Base-by-base conservation (phyloP, 176 grass and related monocot genomes). In the Eleusine indica region DNA sequence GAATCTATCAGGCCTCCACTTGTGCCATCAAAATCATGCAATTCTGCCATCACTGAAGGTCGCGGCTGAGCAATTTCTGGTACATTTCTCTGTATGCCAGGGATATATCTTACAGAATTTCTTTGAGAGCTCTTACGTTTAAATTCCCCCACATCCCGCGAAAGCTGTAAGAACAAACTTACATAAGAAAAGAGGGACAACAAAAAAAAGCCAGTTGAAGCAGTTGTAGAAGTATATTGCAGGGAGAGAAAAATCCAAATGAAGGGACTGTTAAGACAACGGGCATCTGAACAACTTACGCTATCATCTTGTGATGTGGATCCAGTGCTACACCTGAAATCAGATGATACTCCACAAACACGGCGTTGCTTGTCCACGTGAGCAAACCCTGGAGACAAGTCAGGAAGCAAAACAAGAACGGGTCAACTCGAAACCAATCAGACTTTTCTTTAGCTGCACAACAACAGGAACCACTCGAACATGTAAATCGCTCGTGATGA, bases 291-390 rank as follows among this genome's bases (percentile, higher is more conserved):
- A 65, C 18, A 87, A 28, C 80, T 75, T 90, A 90, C 88, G 64
- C 18, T 9, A 87, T 83, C 42, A 29, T 76, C 16, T 32, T 37
- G 44, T 16, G 44, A 22, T 38, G 37, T 22, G 17, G 70, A 75
- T 69, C 52, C 25, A 8, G 75, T 70, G 53, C 5, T 28, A 19
- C 54, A 83, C 38, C 75, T 44, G 70, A 67, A 75, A 74, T 80
- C 63, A 54, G 70, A 70, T 57, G 74, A 46, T 13, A 72, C 62
- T 44, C 75, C 75, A 56, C 29, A 15, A n/a, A 90, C 43, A 75
- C 80, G 75, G 0, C 39, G 84, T 43, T 87, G 89, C 53, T 87
- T 90, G 35, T 75, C 80, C 53, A 83, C 89, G 56, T 80, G 89
- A 75, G 44, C 18, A 87, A 79, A 79, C n/a, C 88, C 88, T 87